Conservation (phyloP, 768 basidiomycete genomes). For the Pulveroboletus sp. region DNA sequence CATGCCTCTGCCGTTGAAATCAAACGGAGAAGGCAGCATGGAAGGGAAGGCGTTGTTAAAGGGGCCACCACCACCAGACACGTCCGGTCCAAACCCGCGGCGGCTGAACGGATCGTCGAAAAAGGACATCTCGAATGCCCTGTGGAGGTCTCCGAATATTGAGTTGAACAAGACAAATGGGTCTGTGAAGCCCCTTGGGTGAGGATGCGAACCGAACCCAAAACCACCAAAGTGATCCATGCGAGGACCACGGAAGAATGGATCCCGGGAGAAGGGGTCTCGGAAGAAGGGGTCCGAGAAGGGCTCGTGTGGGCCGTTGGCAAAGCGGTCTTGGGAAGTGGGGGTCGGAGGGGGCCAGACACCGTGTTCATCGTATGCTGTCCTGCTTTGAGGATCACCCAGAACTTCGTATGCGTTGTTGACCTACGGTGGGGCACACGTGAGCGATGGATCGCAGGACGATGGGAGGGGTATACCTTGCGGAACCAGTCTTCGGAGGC, state of each 20-base stretch:
- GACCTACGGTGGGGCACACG: constrained; percentile 39
- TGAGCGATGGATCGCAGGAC: neutral
- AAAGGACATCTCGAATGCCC: constrained; percentile 34
- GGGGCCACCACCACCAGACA: constrained; percentile 14
- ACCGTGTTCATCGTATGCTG: constrained; percentile 67
- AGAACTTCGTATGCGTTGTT: constrained; percentile 80
- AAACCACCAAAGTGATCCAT: constrained; percentile 27
- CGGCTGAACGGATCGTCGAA: constrained; percentile 22
- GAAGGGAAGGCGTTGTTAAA: constrained; percentile 8
- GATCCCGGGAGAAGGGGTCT: constrained; percentile 10
- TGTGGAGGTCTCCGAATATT: constrained; percentile 56
- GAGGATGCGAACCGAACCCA: constrained; percentile 17
- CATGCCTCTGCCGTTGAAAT: constrained; percentile 15
- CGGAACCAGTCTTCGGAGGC: constrained; percentile 58
- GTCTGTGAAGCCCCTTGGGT: constrained; percentile 53
- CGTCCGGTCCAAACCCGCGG: constrained; percentile 14
- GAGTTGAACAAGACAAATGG: constrained; percentile 74
- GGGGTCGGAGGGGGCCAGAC: constrained; percentile 67
- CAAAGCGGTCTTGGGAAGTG: constrained; percentile 8
- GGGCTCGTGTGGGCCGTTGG: constrained; percentile 14
- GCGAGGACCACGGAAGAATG: constrained; percentile 22
- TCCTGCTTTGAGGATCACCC: constrained; percentile 57
- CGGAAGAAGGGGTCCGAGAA: constrained; percentile 22
- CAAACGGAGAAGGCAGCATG: constrained; percentile 7
- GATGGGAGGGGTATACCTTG: constrained; percentile 24